These are phyloP conservation scores for Dactylella cylindrospora DNA, from an alignment of 2,329 filamentous ascomycete genomes.

Conservation along the genomic window DNA sequence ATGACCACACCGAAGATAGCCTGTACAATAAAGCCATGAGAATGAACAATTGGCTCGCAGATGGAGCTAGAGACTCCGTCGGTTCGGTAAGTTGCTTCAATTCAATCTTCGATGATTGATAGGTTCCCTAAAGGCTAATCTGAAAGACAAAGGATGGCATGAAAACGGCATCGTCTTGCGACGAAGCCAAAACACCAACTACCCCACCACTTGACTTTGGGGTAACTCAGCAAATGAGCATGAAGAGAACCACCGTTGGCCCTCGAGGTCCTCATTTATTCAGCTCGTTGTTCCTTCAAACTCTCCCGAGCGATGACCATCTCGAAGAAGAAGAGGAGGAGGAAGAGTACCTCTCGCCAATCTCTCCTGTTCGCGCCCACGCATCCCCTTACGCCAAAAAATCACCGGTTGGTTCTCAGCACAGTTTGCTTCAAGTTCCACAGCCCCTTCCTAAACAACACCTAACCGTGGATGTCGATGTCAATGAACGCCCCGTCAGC, in stretches of 20 bases:
- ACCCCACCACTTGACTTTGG: slow-evolving; percentile 56
- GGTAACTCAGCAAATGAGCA: slow-evolving; percentile 58
- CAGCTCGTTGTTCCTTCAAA: slow-evolving; percentile 65
- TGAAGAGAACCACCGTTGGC: slow-evolving; percentile 58
- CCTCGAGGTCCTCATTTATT: slow-evolving; percentile 86
- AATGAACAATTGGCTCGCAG: slow-evolving; percentile 48
- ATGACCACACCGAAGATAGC: slow-evolving; percentile 45
- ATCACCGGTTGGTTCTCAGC: slow-evolving; percentile 51
- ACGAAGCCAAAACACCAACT: slow-evolving; percentile 77
- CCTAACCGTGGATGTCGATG: slow-evolving; percentile 52
- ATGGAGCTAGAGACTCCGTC: slow-evolving; percentile 47
- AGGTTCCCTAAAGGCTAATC: slow-evolving; percentile 20
- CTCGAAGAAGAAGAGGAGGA: slow-evolving; percentile 58
- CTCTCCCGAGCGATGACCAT: slow-evolving; percentile 58
- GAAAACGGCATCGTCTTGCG: slow-evolving; percentile 82
- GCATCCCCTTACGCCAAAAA: slow-evolving; percentile 53
- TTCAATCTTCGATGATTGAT: slow-evolving; percentile 5
- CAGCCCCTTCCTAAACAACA: slow-evolving; percentile 40
- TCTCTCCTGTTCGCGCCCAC: slow-evolving; percentile 63
- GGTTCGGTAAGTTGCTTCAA: slow-evolving; percentile 46
- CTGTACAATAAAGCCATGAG: slow-evolving; percentile 47
- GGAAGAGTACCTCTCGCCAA: slow-evolving; percentile 51
- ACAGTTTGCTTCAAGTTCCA: slow-evolving; percentile 51
- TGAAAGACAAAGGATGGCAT: slow-evolving; percentile 62
- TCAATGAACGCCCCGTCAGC: slow-evolving; percentile 55